phyloP scores from a whole-genome alignment of 345 rosid genomes.

The Crucihimalaya himalaica region DNA sequence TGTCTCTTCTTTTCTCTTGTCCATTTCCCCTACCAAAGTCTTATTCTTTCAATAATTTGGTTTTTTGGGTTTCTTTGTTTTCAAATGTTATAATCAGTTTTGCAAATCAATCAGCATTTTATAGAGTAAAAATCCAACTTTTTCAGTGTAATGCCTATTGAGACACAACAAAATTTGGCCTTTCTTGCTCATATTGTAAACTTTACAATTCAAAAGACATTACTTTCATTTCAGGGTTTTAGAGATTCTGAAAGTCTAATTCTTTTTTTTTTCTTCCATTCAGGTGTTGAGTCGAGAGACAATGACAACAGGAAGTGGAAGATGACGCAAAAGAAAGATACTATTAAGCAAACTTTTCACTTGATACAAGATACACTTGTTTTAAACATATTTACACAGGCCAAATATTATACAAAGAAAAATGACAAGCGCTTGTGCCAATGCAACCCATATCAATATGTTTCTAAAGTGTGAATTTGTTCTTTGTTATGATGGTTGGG shows the following conservation, averaged over 20 bases:
- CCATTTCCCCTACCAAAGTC: not conserved
- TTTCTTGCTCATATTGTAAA: not conserved
- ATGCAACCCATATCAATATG: too few relatives aligned
- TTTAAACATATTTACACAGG: too few relatives aligned
- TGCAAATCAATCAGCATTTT: not conserved
- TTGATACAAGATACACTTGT: too few relatives aligned
- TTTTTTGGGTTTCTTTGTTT: constrained; percentile 13
- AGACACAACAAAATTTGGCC: not conserved
- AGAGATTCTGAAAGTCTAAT: constrained; percentile 8
- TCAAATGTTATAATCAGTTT: constrained; percentile 2
- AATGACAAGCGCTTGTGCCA: too few relatives aligned
- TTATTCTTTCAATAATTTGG: not conserved
- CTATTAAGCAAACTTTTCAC: constrained; percentile 78
- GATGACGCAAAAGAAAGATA: constrained; percentile 62
- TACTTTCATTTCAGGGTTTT: not conserved
- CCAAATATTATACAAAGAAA: too few relatives aligned
- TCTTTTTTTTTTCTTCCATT: not conserved
- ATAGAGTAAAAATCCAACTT: not conserved
- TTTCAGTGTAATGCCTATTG: constrained; percentile 23
- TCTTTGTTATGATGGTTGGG: too few relatives aligned
- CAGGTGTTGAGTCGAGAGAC: constrained; percentile 5
- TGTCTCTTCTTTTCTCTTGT: not conserved
- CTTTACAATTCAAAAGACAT: not conserved
- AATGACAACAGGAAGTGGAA: constrained; percentile 42
- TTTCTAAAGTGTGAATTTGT: too few relatives aligned